Percentiles rank a stretch among this genome's conserved stretches.
Evolutionary conservation across 148 eudicot species (phyloP).

Genomic region (Euryodendron excelsum): DNA sequence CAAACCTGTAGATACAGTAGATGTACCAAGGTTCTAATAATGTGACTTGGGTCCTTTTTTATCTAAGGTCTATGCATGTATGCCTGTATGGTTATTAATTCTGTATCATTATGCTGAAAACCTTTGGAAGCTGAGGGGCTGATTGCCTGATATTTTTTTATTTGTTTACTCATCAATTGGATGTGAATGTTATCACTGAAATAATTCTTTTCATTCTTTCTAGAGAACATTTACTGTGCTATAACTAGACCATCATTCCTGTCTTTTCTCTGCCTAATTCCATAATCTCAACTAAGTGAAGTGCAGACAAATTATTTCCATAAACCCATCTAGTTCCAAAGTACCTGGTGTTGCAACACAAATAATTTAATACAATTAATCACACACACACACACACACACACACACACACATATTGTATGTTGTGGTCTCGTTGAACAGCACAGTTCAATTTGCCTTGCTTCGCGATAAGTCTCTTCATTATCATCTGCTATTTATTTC

Average conservation of each 20-base stretch:
- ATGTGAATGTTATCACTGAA: neutral
- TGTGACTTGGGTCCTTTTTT: neutral
- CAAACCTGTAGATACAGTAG: no score
- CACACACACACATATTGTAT: no score
- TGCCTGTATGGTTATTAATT: no score
- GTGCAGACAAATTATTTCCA: neutral
- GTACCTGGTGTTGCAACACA: neutral
- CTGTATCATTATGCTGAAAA: neutral
- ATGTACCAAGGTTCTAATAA: neutral
- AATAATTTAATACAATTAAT: neutral
- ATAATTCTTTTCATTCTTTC: neutral
- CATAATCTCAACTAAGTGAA: neutral
- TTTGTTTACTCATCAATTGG: neutral
- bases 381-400: no score
- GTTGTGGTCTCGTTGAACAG: neutral
- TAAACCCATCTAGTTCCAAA: neutral
- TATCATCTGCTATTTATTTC: neutral
- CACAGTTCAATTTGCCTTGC: neutral
- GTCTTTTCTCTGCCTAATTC: neutral
- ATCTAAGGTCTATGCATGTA: neutral
- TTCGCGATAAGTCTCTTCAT: neutral
- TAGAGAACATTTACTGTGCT: neutral
- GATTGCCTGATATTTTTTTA: neutral
- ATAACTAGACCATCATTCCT: neutral
- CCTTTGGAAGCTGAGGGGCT: neutral